Conservation (phyloP, 163 green algal species). For the Scenedesmus sp. region DNA sequence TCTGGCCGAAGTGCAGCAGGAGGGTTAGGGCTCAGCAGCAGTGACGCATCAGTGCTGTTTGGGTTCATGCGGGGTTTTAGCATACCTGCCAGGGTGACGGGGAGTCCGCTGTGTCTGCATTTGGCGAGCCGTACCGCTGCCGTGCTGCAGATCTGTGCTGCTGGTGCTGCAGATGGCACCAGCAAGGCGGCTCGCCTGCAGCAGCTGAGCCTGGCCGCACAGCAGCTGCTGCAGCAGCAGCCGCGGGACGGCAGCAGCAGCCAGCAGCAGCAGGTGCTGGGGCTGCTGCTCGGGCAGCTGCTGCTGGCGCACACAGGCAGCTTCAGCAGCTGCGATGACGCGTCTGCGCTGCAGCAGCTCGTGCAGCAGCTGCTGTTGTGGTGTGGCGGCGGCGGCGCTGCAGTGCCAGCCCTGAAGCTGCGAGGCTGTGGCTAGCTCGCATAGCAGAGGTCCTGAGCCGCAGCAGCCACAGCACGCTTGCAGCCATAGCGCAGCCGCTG, state of each 20-base stretch:
- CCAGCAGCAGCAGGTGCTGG: constrained; percentile 34
- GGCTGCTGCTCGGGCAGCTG: constrained; percentile 66
- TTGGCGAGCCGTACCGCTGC: constrained; percentile 47
- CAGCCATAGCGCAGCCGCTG: constrained; percentile 28
- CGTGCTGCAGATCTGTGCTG: constrained; percentile 55
- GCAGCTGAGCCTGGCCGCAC: constrained; percentile 80
- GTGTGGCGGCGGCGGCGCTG: constrained; percentile 19
- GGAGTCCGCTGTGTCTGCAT: constrained; percentile 58
- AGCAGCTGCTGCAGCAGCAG: constrained; percentile 59
- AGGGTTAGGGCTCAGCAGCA: constrained; percentile 6
- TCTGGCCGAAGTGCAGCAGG: background rate
- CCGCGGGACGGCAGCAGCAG: background rate
- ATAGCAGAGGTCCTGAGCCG: background rate
- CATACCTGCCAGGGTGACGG: constrained; percentile 6
- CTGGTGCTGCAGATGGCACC: constrained; percentile 54
- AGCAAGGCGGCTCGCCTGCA: constrained; percentile 69
- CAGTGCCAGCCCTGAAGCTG: constrained; percentile 3
- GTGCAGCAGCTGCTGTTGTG: constrained; percentile 51
- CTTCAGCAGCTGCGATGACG: constrained; percentile 36
- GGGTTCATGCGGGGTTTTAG: background rate
- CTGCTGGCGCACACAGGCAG: constrained; percentile 63
- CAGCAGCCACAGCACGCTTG: constrained; percentile 32
- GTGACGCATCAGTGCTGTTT: constrained; percentile 1
- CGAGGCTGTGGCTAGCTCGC: background rate
- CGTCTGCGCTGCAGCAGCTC: constrained; percentile 21